Evolutionary conservation across 148 eudicot genomes (phyloP), one percentile per base, ranked within the genome.

Genomic region (Oxyria digyna): DNA sequence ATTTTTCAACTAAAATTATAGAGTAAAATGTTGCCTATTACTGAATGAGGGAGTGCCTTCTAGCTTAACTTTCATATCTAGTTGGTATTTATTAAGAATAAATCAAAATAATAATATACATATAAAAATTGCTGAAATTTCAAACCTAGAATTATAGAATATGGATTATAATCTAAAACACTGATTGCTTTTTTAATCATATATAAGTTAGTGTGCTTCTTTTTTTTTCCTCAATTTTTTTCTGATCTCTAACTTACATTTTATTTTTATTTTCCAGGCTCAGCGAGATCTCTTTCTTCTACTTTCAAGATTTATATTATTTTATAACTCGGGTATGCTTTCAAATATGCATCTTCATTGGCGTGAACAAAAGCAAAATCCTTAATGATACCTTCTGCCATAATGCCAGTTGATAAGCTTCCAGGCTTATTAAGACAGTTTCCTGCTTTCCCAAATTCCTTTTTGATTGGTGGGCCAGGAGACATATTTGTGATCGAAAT

Each of bases 221-320:
- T 17, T 17, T 17, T 20, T 20, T 55, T 14, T 55, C n/a, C n/a
- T n/a, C n/a, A n/a, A n/a, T n/a, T n/a, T n/a, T 14, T 29, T 1
- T 2, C 37, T 29, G 18, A 29, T 29, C 1, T 59, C 23, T 59
- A 13, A 31, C 38, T 14, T 31, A n/a, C n/a, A n/a, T 59, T 59
- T 59, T 66, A 21, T 59, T 71, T 43, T 24, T 66, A 57, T 40
- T 73, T 38, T 32, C 73, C 83, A 92, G 98, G 94, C 94, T 62
- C 96, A 87, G 78, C 76, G 88, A 71, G 89, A 89, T 79, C 80
- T 93, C 69, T 86, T 93, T 77, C 96, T 89, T 79, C 90, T 93
- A 45, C 78, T 93, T 11, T 89, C 98, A 32, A 86, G 96, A 75
- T 89, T 86, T 81, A 76, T 89, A 49, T 73, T 89, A 54, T 82